Percentiles rank a stretch among this genome's conserved stretches.
These are phyloP conservation scores for Tephrocybe sp. DNA, from an alignment of 768 basidiomycete species.

Conservation along the genomic window DNA sequence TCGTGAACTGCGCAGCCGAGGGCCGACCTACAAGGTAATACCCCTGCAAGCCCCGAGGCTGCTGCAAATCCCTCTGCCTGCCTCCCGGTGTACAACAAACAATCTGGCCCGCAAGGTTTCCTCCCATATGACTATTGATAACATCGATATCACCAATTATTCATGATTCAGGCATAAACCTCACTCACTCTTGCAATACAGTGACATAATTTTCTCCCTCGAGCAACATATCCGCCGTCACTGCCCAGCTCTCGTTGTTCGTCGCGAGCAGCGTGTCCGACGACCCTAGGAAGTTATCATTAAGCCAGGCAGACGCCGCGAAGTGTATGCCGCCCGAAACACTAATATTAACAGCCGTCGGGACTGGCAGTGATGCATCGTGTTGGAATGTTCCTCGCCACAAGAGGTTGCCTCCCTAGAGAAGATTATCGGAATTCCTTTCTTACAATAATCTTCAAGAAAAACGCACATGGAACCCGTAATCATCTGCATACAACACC, in stretches of 20 bases:
- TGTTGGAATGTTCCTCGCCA: slow-evolving; percentile 18
- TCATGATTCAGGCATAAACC: not conserved
- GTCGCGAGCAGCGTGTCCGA: slow-evolving; percentile 15
- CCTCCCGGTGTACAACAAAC: slow-evolving; percentile 20
- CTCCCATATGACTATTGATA: slow-evolving; percentile 16
- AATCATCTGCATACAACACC: slow-evolving; percentile 19
- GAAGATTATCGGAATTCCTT: not conserved
- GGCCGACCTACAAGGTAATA: slow-evolving; percentile 17
- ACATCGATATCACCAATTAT: not conserved
- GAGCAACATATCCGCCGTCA: slow-evolving; percentile 12
- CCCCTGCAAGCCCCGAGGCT: slow-evolving; percentile 18
- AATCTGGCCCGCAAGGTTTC: slow-evolving; percentile 19
- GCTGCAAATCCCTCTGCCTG: slow-evolving; percentile 17
- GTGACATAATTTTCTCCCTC: slow-evolving; percentile 12
- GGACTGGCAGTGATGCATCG: slow-evolving; percentile 4
- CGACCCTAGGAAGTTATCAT: slow-evolving; percentile 14
- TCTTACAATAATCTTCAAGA: not conserved
- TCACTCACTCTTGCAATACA: slow-evolving; percentile 15
- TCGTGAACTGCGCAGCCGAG: slow-evolving; percentile 9
- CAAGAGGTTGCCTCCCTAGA: slow-evolving; percentile 16
- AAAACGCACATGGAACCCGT: slow-evolving; percentile 16
- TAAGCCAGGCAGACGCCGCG: slow-evolving; percentile 18
- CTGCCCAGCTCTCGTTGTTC: slow-evolving; percentile 16
- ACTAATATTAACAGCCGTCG: slow-evolving; percentile 16
- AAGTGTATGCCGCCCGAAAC: slow-evolving; percentile 17